Conservation (phyloP, 345 rosid species). For the Camelina laxa region DNA sequence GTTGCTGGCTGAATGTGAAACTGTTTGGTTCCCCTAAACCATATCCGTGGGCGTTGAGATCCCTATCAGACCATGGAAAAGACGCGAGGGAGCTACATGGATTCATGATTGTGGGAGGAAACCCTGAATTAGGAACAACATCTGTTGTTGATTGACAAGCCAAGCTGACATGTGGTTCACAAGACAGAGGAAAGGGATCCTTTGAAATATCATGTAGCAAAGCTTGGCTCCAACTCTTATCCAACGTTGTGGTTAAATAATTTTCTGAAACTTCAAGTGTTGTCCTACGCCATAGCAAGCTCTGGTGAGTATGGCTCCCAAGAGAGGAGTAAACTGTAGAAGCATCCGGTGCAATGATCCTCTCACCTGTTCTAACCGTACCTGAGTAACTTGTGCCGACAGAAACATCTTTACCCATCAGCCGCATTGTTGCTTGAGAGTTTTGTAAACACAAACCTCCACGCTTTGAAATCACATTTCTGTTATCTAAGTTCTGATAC, state of each 20-base stretch:
- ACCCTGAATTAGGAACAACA: conserved; percentile 37
- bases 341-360: conserved; percentile 47
- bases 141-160: conserved; percentile 33
- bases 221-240: conserved; percentile 34
- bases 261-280: conserved; percentile 42
- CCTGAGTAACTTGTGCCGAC: conserved; percentile 50
- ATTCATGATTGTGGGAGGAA: conserved; percentile 38
- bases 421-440: conserved; percentile 60
- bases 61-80: conserved; percentile 26
- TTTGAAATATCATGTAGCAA: conserved; percentile 18
- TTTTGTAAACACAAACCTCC: conserved; percentile 40
- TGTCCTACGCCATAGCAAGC: conserved; percentile 37
- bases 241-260: conserved; percentile 33
- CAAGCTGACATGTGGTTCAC: conserved; percentile 48
- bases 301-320: conserved; percentile 37
- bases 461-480: conserved; percentile 31
- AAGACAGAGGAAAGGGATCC: conserved; percentile 41
- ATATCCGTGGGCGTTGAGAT: conserved; percentile 45
- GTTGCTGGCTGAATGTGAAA: conserved; percentile 44
- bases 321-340: conserved; percentile 29
- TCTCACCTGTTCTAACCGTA: conserved; percentile 52
- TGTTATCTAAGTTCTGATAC: conserved; percentile 36
- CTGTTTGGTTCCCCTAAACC: conserved; percentile 36
- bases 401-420: conserved; percentile 79
- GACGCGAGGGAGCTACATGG: conserved; percentile 23